Evolutionary conservation across 2,329 filamentous ascomycete species (phyloP), one percentile per base, ranked within the genome.

Genomic region (Alternaria rosae): DNA sequence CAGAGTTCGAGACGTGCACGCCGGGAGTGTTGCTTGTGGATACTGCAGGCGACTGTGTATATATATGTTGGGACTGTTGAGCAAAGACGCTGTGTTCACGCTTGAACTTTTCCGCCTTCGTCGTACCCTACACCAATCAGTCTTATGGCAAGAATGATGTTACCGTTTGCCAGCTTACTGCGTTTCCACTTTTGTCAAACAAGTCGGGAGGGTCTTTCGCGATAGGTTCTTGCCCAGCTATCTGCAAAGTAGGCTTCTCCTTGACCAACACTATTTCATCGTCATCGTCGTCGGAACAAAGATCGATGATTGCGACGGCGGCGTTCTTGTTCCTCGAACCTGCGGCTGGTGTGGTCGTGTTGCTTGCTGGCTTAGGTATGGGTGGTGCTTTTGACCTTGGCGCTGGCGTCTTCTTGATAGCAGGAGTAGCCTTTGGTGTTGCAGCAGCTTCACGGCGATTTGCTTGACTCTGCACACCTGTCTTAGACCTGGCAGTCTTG

Each of bases 211-310:
- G n/a, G 26, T 21, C 17, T 26, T 48, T 32, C 15, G 12, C 11
- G 21, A 10, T n/a, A 2, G 17, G 20, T 1, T 26, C 6, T 26
- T 20, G 32, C 20, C 47, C n/a, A 7, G 13, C 20, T 35, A 53
- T 12, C n/a, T 13, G 9, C 0, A 25, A 38, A 11, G 0, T 9
- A 4, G 42, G 32, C 8, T n/a, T 25, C 20, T 12, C 38, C 30
- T 55, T 26, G 2, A 15, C 2, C 2, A 10, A 13, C 1, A 48
- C 20, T 10, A 26, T 50, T 21, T 59, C 57, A 23, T 61, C 59
- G 0, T 66, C 67, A 3, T 64, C 55, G 0, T 68, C 67, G 2
- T 64, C 55, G 1, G 64, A 65, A n/a, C 30, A 59, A 20, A 70
- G 62, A 20, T 64, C 35, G 35, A 67, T 64, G 13, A 25, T 55